A percentile compares a stretch with the other conserved stretches of the same genome.
These are phyloP conservation scores for Citrus sp. DNA, from an alignment of 345 rosid species.

Conservation along the genomic window DNA sequence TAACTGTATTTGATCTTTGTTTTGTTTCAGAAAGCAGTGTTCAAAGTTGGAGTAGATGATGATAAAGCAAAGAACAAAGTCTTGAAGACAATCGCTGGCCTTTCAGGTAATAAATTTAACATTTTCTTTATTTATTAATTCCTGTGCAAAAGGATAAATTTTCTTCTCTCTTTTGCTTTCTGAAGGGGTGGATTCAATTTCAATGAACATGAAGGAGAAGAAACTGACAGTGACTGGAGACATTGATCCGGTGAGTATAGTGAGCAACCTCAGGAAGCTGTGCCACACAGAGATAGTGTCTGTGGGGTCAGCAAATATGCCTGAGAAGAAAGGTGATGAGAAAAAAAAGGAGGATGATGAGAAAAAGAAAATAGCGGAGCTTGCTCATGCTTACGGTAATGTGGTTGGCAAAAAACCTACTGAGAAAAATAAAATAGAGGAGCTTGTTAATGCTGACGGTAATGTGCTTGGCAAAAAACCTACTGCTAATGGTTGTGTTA, in stretches of 20 bases:
- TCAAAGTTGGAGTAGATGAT: constrained; percentile 39
- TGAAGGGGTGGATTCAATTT: constrained; percentile 46
- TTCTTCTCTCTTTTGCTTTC: background rate
- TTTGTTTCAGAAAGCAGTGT: constrained; percentile 48
- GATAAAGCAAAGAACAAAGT: constrained; percentile 45
- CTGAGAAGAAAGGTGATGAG: constrained; percentile 49
- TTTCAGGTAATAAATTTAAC: constrained; percentile 33
- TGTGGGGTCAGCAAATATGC: constrained; percentile 57
- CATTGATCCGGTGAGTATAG: constrained; percentile 39
- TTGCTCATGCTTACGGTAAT: too few relatives aligned
- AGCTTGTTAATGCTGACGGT: background rate
- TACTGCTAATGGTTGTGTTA: constrained; percentile 37
- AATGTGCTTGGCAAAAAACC: constrained; percentile 21
- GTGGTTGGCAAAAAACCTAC: too few relatives aligned
- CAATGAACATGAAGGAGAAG: constrained; percentile 52
- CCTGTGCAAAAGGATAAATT: background rate
- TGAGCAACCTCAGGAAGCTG: constrained; percentile 46
- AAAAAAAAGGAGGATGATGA: constrained; percentile 27
- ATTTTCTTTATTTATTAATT: background rate
- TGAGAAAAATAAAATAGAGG: background rate
- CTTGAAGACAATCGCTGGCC: constrained; percentile 39
- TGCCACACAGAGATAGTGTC: constrained; percentile 45
- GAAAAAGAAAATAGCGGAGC: background rate
- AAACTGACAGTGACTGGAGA: constrained; percentile 57
- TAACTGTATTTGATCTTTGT: background rate